A percentile compares a stretch with the other conserved stretches of the same genome.
Evolutionary conservation across 1,284 basidiomycete genomes (phyloP).

Genomic region (Apiotrichum porosum): DNA sequence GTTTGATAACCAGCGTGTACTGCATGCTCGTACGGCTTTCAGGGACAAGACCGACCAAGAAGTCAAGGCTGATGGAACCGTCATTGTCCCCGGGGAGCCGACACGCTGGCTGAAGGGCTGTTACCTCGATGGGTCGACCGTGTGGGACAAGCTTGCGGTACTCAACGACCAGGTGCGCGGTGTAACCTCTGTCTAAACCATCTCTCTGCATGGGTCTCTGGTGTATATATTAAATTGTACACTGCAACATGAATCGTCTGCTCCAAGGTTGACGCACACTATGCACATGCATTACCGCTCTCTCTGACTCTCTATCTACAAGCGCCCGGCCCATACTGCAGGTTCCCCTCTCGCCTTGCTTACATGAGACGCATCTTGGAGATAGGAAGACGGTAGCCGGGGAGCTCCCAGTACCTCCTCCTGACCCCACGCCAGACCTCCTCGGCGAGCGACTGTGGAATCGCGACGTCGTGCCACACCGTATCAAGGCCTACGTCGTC

Average conservation of each 20-base stretch:
- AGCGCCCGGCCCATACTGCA: too few species aligned
- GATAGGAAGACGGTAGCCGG: slow-evolving; percentile 45
- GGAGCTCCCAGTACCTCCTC: slow-evolving; percentile 48
- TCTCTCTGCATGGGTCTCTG: too few species aligned
- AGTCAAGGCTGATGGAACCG: slow-evolving; percentile 25
- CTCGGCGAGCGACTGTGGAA: slow-evolving; percentile 42
- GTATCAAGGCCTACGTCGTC: slow-evolving; percentile 62
- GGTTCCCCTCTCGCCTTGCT: too few species aligned
- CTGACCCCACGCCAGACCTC: slow-evolving; percentile 49
- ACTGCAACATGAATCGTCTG: too few species aligned
- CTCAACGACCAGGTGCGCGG: slow-evolving; percentile 19
- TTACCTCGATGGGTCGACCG: slow-evolving; percentile 73
- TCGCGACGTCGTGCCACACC: slow-evolving; percentile 46
- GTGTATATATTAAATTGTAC: too few species aligned
- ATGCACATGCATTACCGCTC: too few species aligned
- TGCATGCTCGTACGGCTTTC: slow-evolving; percentile 85
- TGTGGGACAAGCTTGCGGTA: slow-evolving; percentile 56
- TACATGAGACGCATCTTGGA: slow-evolving; percentile 32
- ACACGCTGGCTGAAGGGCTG: slow-evolving; percentile 80
- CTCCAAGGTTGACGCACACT: too few species aligned
- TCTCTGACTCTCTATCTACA: too few species aligned
- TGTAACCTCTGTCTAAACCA: too few species aligned
- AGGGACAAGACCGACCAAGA: slow-evolving; percentile 46
- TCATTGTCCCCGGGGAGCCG: slow-evolving; percentile 52
- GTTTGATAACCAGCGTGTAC: slow-evolving; percentile 89